These are phyloP conservation scores for Sphaerulina vaccinii DNA, from an alignment of 2,329 filamentous ascomycete genomes.

Conservation along the genomic window DNA sequence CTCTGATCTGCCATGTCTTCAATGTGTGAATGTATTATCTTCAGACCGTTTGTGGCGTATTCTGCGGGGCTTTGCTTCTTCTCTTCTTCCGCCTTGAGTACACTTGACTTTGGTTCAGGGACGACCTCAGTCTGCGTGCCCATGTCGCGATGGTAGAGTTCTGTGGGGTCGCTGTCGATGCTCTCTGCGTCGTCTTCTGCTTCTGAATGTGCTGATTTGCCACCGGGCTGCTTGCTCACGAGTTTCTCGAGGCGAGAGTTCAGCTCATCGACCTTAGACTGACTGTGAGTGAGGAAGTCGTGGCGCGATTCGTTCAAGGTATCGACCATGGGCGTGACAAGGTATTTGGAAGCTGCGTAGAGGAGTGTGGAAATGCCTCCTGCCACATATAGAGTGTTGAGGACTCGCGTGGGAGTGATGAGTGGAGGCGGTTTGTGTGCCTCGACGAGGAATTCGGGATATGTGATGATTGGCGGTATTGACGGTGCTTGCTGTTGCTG, in stretches of 20 bases:
- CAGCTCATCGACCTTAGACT: slow-evolving; percentile 53
- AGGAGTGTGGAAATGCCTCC: slow-evolving; percentile 57
- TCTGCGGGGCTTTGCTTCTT: slow-evolving; percentile 30
- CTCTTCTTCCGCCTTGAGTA: slow-evolving; percentile 22
- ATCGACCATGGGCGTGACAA: slow-evolving; percentile 62
- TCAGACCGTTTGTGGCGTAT: slow-evolving; percentile 37
- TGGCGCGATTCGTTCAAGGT: slow-evolving; percentile 56
- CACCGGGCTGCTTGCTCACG: slow-evolving; percentile 30
- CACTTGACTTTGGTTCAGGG: slow-evolving; percentile 44
- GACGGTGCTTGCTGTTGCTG: slow-evolving; percentile 38
- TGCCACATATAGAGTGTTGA: slow-evolving; percentile 58
- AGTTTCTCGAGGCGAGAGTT: slow-evolving; percentile 53
- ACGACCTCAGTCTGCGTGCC: slow-evolving; percentile 70
- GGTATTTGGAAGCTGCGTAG: slow-evolving; percentile 69
- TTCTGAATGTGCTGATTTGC: slow-evolving; percentile 30
- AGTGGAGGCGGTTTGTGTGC: slow-evolving; percentile 59
- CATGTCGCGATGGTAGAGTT: slow-evolving; percentile 78
- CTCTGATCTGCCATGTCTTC: slow-evolving; percentile 51
- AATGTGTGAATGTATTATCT: slow-evolving; percentile 53
- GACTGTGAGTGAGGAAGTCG: slow-evolving; percentile 55
- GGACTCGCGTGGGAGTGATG: slow-evolving; percentile 56
- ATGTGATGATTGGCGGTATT: slow-evolving; percentile 63
- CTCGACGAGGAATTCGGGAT: slow-evolving; percentile 63
- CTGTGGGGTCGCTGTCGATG: slow-evolving; percentile 62
- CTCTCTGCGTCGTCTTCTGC: slow-evolving; percentile 51